phyloP scores from a whole-genome alignment of 805 yeast genomes.

The Metschnikowia hibisci region DNA sequence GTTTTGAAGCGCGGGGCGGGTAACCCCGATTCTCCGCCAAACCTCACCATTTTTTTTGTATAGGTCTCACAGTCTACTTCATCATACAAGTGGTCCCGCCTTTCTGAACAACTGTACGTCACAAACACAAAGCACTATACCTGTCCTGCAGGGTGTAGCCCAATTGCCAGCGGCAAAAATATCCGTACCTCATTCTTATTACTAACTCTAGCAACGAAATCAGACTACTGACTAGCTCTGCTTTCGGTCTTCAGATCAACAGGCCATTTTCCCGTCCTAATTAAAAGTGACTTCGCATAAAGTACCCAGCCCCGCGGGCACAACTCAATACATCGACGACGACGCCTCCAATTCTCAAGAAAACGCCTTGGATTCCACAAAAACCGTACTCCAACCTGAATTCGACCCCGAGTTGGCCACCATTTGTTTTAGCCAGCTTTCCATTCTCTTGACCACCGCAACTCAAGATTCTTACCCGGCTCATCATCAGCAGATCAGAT shows the following conservation, averaged over 20 bases:
- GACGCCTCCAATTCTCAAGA: constrained; percentile 7
- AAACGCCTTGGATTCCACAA: constrained; percentile 10
- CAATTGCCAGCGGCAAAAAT: neutral
- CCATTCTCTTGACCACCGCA: constrained; percentile 46
- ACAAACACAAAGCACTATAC: neutral
- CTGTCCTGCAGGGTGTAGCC: neutral
- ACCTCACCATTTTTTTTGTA: constrained; percentile 12
- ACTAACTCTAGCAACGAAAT: constrained; percentile 8
- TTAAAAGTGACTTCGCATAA: constrained; percentile 33
- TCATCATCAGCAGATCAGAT: constrained; percentile 43
- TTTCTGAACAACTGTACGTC: constrained; percentile 3
- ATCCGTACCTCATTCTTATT: neutral
- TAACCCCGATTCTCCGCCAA: constrained; percentile 14
- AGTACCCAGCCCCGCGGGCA: constrained; percentile 41
- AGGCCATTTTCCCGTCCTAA: constrained; percentile 3
- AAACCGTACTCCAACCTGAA: neutral
- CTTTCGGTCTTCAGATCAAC: constrained; percentile 9
- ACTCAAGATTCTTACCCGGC: constrained; percentile 37
- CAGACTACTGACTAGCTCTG: constrained; percentile 43
- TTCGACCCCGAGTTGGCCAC: constrained; percentile 21
- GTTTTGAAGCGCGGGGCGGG: constrained; percentile 10
- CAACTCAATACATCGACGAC: constrained; percentile 11
- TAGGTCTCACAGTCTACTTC: constrained; percentile 2
- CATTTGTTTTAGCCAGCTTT: constrained; percentile 50
- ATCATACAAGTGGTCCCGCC: constrained; percentile 9